These are phyloP conservation scores for Leishmania tropica DNA, from an alignment of 208 protist species.

Conservation along the genomic window DNA sequence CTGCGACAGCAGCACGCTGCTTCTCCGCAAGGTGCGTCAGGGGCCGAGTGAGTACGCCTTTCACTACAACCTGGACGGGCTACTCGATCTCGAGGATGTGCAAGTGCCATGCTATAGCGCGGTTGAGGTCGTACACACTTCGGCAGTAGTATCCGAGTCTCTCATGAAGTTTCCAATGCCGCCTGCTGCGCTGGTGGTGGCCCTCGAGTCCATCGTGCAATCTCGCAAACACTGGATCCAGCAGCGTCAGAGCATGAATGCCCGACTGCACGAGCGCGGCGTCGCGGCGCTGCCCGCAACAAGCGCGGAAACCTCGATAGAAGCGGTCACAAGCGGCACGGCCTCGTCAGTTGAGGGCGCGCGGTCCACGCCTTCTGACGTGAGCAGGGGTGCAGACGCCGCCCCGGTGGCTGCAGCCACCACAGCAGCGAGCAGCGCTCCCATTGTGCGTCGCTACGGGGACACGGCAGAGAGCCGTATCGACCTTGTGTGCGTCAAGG, in stretches of 20 bases:
- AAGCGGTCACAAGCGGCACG: background rate
- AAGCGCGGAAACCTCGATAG: background rate
- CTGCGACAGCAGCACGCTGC: conserved; percentile 54
- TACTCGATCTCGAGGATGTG: conserved; percentile 65
- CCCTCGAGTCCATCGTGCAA: conserved; percentile 63
- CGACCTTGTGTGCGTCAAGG: conserved; percentile 63
- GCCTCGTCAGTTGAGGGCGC: background rate
- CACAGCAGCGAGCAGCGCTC: background rate
- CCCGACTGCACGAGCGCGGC: conserved; percentile 15
- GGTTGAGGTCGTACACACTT: conserved; percentile 55
- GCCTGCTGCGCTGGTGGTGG: conserved; percentile 54
- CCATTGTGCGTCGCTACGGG: conserved; percentile 46
- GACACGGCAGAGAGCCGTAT: conserved; percentile 51
- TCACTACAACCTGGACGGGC: conserved; percentile 69
- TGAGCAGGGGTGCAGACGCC: background rate
- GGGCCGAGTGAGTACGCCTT: conserved; percentile 72
- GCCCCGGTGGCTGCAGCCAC: background rate
- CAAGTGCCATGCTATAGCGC: conserved; percentile 85
- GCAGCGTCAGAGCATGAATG: conserved; percentile 29
- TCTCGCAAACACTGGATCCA: conserved; percentile 44
- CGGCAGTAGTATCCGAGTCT: conserved; percentile 54
- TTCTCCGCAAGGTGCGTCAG: conserved; percentile 37
- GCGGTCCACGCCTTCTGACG: conserved; percentile 3
- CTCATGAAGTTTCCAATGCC: conserved; percentile 60
- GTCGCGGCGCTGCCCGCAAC: background rate